Conservation (phyloP, 140 eudicot species). For the Cichorium intybus region DNA sequence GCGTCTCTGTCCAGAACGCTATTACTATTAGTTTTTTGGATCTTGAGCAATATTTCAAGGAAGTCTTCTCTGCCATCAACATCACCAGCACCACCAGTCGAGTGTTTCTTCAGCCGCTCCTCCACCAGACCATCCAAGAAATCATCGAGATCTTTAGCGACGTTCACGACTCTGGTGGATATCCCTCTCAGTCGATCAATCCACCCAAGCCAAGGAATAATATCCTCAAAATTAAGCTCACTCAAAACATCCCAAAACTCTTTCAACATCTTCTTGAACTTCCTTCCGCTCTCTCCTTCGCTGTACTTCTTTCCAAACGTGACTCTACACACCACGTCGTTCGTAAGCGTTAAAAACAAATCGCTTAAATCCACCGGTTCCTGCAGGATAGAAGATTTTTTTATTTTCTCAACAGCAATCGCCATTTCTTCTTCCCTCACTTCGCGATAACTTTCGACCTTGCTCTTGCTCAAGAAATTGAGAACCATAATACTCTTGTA, state of each 20-base stretch:
- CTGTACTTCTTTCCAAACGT: slow-evolving; percentile 48
- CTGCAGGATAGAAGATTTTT: background rate
- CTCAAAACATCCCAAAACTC: slow-evolving; percentile 37
- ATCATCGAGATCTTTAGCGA: slow-evolving; percentile 29
- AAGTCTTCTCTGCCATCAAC: slow-evolving; percentile 17
- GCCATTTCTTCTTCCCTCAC: slow-evolving; percentile 52
- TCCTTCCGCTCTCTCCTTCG: slow-evolving; percentile 35
- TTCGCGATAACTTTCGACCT: slow-evolving; percentile 32
- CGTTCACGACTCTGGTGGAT: slow-evolving; percentile 26
- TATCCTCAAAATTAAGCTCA: slow-evolving; percentile 25
- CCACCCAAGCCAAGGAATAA: slow-evolving; percentile 44
- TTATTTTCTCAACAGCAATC: slow-evolving; percentile 34
- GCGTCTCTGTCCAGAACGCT: slow-evolving; percentile 10
- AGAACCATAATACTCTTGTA: slow-evolving; percentile 40
- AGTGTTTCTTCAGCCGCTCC: slow-evolving; percentile 28
- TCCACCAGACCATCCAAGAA: slow-evolving; percentile 36
- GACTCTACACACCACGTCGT: slow-evolving; percentile 40
- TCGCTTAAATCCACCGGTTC: slow-evolving; percentile 44
- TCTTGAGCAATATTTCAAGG: slow-evolving; percentile 23
- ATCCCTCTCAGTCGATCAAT: slow-evolving; percentile 38
- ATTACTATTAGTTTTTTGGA: slow-evolving; percentile 10
- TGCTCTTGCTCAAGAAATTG: slow-evolving; percentile 42
- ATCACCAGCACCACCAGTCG: background rate
- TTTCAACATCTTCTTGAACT: slow-evolving; percentile 22
- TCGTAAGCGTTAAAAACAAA: slow-evolving; percentile 30